Evolutionary conservation across 2,329 filamentous ascomycete species (phyloP).

Genomic region (Colletotrichum navitas): DNA sequence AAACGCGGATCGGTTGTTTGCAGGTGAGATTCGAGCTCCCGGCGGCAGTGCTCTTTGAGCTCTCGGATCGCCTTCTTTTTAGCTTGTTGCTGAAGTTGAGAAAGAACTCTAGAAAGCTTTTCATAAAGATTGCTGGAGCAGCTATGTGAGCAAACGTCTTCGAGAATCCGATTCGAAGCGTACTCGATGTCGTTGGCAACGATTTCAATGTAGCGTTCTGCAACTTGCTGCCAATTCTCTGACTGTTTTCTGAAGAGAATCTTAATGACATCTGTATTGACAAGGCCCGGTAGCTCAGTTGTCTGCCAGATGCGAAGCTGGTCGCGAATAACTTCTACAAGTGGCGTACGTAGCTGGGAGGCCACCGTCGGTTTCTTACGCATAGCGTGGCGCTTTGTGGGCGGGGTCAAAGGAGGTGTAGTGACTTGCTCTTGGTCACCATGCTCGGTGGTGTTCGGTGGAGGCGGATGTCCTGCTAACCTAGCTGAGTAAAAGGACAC

Average conservation of each 20-base stretch:
- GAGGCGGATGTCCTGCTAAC: background rate
- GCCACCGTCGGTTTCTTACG: background rate
- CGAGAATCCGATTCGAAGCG: constrained; percentile 43
- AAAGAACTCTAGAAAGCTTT: constrained; percentile 30
- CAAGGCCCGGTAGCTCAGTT: constrained; percentile 50
- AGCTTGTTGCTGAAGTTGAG: constrained; percentile 15
- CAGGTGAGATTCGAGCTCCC: constrained; percentile 41
- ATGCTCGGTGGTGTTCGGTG: background rate
- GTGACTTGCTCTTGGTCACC: background rate
- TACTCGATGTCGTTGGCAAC: constrained; percentile 42
- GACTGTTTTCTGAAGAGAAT: constrained; percentile 51
- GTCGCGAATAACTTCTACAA: constrained; percentile 45
- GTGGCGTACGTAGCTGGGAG: background rate
- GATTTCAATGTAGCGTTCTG: constrained; percentile 44
- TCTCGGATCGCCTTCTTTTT: constrained; percentile 17
- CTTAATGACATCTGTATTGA: constrained; percentile 50
- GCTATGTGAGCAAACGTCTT: constrained; percentile 39
- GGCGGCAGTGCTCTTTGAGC: constrained; percentile 27
- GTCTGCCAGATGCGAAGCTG: constrained; percentile 48
- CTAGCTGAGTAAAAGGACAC: background rate
- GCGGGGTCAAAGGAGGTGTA: constrained; percentile 16
- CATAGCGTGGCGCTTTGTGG: background rate
- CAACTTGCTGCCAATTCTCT: constrained; percentile 48
- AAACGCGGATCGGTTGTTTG: constrained; percentile 47
- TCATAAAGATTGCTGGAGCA: constrained; percentile 39